phyloP scores from a whole-genome alignment of 108 stramenopile genomes.

The Craspedostauros australis region DNA sequence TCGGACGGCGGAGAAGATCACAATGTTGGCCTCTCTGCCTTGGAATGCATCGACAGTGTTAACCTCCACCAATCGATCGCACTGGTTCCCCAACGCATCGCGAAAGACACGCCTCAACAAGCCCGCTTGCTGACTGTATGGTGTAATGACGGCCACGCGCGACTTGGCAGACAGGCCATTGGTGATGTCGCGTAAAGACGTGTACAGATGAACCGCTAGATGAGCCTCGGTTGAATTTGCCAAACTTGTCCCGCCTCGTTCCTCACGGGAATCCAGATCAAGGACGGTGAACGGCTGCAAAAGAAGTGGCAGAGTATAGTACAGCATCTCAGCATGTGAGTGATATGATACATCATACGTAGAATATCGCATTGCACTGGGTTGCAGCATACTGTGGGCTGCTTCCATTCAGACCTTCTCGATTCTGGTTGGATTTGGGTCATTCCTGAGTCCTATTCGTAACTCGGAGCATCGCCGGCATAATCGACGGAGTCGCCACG shows the following conservation, averaged over 20 bases:
- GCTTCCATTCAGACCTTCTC: too few species aligned
- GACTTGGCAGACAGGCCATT: slow-evolving; percentile 32
- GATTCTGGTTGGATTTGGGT: too few species aligned
- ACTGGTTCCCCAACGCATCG: slow-evolving; percentile 38
- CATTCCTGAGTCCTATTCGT: too few species aligned
- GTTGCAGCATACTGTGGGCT: too few species aligned
- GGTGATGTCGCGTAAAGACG: slow-evolving; percentile 36
- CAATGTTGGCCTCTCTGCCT: slow-evolving; percentile 89
- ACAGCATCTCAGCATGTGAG: too few species aligned
- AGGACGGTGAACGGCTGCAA: slow-evolving; percentile 69
- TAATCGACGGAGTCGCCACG: too few species aligned
- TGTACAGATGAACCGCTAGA: slow-evolving; percentile 65
- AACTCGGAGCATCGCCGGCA: too few species aligned
- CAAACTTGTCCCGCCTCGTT: slow-evolving; percentile 78
- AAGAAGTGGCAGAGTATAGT: too few species aligned
- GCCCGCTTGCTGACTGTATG: slow-evolving; percentile 85
- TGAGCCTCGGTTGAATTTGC: slow-evolving; percentile 71
- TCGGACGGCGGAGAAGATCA: slow-evolving; percentile 90
- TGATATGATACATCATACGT: too few species aligned
- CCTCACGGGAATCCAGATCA: slow-evolving; percentile 78
- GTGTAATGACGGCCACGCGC: slow-evolving; percentile 83
- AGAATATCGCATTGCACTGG: too few species aligned
- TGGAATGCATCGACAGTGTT: slow-evolving; percentile 96
- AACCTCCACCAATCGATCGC: slow-evolving; percentile 60
- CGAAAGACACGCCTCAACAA: slow-evolving; percentile 56